phyloP scores from a whole-genome alignment of 345 rosid species.

The Camelina laxa region DNA sequence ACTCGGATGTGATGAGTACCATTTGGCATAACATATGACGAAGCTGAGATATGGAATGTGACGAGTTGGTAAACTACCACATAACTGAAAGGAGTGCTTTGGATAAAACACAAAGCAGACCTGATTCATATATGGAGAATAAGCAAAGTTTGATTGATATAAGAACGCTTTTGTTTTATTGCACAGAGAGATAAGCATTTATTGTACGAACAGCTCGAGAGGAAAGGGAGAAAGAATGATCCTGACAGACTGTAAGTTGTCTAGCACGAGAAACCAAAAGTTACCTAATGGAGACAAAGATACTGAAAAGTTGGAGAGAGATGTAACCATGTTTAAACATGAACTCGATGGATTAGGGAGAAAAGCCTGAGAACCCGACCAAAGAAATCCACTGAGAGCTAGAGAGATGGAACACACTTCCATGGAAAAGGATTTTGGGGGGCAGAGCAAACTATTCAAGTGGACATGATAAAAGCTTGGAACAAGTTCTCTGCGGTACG shows the following conservation, averaged over 20 bases:
- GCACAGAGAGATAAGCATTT: conserved; percentile 33
- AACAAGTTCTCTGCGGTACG: conserved; percentile 92
- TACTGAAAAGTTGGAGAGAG: conserved; percentile 33
- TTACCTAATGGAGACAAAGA: conserved; percentile 44
- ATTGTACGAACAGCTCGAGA: conserved; percentile 24
- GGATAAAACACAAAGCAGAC: conserved; percentile 44
- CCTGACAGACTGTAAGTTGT: conserved; percentile 56
- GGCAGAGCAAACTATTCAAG: conserved; percentile 53
- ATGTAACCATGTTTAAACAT: conserved; percentile 39
- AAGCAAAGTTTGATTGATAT: conserved; percentile 25
- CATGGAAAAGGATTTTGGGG: conserved; percentile 24
- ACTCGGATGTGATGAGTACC: conserved; percentile 1
- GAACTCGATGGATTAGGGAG: conserved; percentile 47
- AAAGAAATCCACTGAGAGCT: conserved; percentile 50
- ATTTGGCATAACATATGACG: conserved; percentile 7
- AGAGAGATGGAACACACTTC: conserved; percentile 43
- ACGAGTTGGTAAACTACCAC: conserved; percentile 14
- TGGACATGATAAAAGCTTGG: conserved; percentile 96
- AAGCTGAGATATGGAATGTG: conserved; percentile 25
- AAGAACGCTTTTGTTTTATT: conserved; percentile 35
- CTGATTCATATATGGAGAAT: conserved; percentile 27
- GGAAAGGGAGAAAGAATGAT: conserved; percentile 54
- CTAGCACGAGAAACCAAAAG: conserved; percentile 45
- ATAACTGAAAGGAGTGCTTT: conserved; percentile 26
- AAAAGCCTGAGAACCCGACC: conserved; percentile 46